Evolutionary conservation across 2,329 filamentous ascomycete species (phyloP), one percentile per base, ranked within the genome.

Genomic region (Aspergillus niger): DNA sequence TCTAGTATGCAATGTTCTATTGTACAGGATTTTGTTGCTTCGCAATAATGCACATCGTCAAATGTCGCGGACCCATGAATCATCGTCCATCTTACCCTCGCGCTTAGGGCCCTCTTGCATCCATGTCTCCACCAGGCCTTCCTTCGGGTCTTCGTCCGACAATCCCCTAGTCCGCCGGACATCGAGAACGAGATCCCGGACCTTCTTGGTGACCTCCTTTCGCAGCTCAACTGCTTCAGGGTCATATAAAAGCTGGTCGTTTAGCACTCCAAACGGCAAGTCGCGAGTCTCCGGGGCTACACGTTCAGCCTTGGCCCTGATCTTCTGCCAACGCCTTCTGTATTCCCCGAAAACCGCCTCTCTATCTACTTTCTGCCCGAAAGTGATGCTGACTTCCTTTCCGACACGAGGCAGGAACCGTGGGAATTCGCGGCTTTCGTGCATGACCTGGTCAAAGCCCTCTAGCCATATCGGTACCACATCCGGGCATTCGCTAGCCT

Each of bases 401-500:
- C 95, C 95, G 74, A 87, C 78, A 3, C 94, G 85, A 1, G 95
- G 95, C 13, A 96, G 69, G 70, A 91, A 95, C 11, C 91, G 86
- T 1, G 94, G 95, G 69, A 88, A 97, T 2, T 77, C 79, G 49
- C 95, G 85, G 60, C 88, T 84, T 76, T 98, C 94, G 69, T 91
- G 85, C 94, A 98, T 97, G 67, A 97, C 83, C 61, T 89, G 79
- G 72, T 97, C 90, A 15, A 91, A 90, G 28, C 95, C 95, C 70
- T 97, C 91, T 53, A 98, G 89, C 82, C 96, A 99, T 78, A 99
- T 94, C 47, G 95, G 92, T 38, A 99, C 85, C 20, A 99, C 85
- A 67, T 96, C 91, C 0, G 95, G 95, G 63, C 91, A 88, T 3
- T 92, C 91, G 52, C 94, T 90, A 50, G 89, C 86, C 76, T 99